Evolutionary conservation across 2,329 filamentous ascomycete genomes (phyloP).

Genomic region (Colletotrichum navitas): DNA sequence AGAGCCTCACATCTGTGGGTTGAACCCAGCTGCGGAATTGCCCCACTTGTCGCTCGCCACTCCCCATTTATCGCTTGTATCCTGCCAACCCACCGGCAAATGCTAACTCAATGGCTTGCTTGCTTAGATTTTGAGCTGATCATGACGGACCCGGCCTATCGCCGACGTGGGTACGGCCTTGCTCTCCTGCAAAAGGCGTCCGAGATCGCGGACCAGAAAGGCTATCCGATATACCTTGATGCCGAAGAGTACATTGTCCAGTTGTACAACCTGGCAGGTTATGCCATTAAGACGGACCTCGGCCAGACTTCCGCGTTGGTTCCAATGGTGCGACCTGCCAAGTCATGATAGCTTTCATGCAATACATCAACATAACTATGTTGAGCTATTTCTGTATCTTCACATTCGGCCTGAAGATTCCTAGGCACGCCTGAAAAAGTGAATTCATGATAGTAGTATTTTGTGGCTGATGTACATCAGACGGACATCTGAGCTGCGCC

Average conservation of each 20-base stretch:
- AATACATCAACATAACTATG: background rate
- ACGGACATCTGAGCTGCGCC: conserved; percentile 1
- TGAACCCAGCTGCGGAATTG: too few species aligned
- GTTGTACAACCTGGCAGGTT: conserved; percentile 41
- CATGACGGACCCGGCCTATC: conserved; percentile 41
- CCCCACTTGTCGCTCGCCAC: background rate
- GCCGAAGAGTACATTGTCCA: conserved; percentile 37
- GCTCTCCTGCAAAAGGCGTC: conserved; percentile 33
- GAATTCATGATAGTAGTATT: background rate
- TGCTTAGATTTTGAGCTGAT: conserved; percentile 42
- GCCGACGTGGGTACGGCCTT: conserved; percentile 36
- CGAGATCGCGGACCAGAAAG: conserved; percentile 35
- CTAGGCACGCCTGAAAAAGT: background rate
- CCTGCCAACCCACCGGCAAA: background rate
- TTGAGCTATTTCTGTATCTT: background rate
- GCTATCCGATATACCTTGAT: conserved; percentile 42
- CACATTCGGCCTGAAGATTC: background rate
- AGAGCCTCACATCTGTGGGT: conserved; percentile 42
- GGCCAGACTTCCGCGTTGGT: conserved; percentile 34
- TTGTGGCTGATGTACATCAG: conserved; percentile 15
- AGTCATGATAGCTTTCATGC: background rate
- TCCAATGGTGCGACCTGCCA: conserved; percentile 42
- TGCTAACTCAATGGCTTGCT: background rate
- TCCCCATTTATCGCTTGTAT: too few species aligned
- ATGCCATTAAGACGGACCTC: conserved; percentile 23